phyloP scores from a whole-genome alignment of 2,329 filamentous ascomycete species.

The Fusarium sp. region DNA sequence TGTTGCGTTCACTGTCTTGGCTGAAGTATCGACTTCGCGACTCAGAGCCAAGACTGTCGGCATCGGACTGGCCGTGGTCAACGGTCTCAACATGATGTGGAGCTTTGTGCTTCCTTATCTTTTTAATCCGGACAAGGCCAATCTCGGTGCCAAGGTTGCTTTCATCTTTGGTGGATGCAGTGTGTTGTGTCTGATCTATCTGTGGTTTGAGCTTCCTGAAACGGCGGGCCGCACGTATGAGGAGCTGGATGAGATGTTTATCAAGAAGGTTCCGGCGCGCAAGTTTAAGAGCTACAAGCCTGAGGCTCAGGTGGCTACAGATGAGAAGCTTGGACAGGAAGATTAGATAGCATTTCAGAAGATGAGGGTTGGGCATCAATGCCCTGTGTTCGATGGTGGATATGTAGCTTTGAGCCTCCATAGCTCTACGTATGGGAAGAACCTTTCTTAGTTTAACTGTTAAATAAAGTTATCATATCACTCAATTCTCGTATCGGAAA shows the following conservation, averaged over 20 bases:
- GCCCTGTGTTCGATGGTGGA: too few species aligned
- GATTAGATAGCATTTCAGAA: constrained; percentile 19
- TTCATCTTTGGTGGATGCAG: constrained; percentile 20
- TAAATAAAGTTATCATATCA: too few species aligned
- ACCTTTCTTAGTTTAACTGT: too few species aligned
- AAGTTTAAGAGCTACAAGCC: constrained; percentile 27
- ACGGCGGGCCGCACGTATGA: constrained; percentile 33
- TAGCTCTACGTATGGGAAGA: too few species aligned
- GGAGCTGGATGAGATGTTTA: constrained; percentile 30
- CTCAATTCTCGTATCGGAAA: too few species aligned
- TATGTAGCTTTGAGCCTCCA: too few species aligned
- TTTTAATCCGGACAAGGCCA: constrained; percentile 25
- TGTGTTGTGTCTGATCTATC: constrained; percentile 4
- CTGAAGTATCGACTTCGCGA: constrained; percentile 16
- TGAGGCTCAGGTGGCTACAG: constrained; percentile 17
- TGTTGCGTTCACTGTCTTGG: constrained; percentile 16
- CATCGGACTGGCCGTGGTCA: constrained; percentile 4
- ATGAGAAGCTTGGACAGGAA: constrained; percentile 16
- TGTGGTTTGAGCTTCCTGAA: constrained; percentile 36
- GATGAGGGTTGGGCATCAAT: too few species aligned
- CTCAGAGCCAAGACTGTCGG: constrained; percentile 25
- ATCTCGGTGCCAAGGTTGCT: constrained; percentile 20
- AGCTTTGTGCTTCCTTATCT: constrained; percentile 25
- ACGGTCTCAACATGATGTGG: constrained; percentile 15
- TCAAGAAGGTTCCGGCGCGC: constrained; percentile 10